Percentiles rank a stretch among this genome's conserved stretches.
phyloP scores from a whole-genome alignment of 2,329 filamentous ascomycete genomes.

The Coleophoma eucalyptorum region DNA sequence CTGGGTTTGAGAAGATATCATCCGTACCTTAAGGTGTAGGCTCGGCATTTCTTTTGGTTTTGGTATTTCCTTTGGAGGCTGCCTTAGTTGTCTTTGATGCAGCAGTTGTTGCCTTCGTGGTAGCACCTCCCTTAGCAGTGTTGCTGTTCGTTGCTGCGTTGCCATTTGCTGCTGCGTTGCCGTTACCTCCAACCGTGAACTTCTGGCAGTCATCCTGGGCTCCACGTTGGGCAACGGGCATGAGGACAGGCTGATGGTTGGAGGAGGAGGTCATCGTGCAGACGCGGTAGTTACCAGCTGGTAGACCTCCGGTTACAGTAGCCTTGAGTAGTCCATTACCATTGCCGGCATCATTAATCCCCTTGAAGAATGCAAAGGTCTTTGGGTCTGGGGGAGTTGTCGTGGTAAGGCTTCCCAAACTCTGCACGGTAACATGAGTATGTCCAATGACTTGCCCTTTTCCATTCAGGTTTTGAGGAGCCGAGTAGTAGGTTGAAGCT shows the following conservation, averaged over 20 bases:
- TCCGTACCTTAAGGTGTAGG: too few species aligned
- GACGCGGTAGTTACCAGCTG: conserved; percentile 37
- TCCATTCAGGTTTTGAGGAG: conserved; percentile 27
- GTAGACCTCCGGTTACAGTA: conserved; percentile 33
- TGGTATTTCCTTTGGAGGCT: too few species aligned
- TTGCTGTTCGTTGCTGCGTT: not conserved
- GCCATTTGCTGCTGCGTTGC: conserved; percentile 7
- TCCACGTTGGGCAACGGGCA: conserved; percentile 41
- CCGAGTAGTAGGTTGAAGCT: conserved; percentile 32
- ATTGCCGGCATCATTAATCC: conserved; percentile 36
- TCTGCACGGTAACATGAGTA: conserved; percentile 34
- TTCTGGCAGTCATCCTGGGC: conserved; percentile 42
- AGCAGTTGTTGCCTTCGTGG: not conserved
- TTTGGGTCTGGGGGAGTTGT: conserved; percentile 24
- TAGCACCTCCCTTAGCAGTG: conserved; percentile 1
- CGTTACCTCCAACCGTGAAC: conserved; percentile 31
- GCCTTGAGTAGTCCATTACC: conserved; percentile 33
- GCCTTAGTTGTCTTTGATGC: too few species aligned
- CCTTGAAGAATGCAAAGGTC: conserved; percentile 36
- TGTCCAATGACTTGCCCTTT: conserved; percentile 33
- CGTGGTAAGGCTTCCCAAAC: conserved; percentile 29
- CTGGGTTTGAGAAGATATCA: too few species aligned
- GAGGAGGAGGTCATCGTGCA: conserved; percentile 37
- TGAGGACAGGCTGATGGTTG: conserved; percentile 39
- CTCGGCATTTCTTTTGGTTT: too few species aligned